phyloP scores from a whole-genome alignment of 164 flowering plant genomes.

The Nymphaea colorata region DNA sequence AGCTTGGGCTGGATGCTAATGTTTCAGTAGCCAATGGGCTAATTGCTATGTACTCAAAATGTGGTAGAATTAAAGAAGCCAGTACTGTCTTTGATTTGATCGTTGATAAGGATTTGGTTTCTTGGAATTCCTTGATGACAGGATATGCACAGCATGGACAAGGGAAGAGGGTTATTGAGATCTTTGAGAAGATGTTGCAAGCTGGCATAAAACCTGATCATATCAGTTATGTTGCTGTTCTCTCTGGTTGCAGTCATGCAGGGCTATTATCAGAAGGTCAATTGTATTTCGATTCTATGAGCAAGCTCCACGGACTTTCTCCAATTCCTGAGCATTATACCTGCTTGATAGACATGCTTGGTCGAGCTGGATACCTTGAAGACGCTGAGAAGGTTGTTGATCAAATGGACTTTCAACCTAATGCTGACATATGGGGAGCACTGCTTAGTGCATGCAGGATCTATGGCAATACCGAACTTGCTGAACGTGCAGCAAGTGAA shows the following conservation, averaged over 20 bases:
- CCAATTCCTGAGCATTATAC: slow-evolving; percentile 27
- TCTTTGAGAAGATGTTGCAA: slow-evolving; percentile 27
- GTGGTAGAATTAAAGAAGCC: slow-evolving; percentile 32
- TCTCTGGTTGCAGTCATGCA: slow-evolving; percentile 41
- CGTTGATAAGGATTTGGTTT: slow-evolving; percentile 23
- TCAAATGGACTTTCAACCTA: slow-evolving; percentile 28
- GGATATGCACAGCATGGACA: slow-evolving; percentile 42
- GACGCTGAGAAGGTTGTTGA: slow-evolving; percentile 31
- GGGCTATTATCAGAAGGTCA: slow-evolving; percentile 29
- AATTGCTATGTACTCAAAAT: slow-evolving; percentile 35
- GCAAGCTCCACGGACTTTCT: slow-evolving; percentile 18
- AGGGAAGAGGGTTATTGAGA: slow-evolving; percentile 25
- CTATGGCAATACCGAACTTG: slow-evolving; percentile 20
- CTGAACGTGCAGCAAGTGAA: slow-evolving; percentile 26
- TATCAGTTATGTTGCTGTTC: slow-evolving; percentile 29
- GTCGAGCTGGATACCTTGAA: slow-evolving; percentile 34
- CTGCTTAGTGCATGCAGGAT: slow-evolving; percentile 37
- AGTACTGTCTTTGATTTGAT: slow-evolving; percentile 22
- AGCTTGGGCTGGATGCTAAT: slow-evolving; percentile 20
- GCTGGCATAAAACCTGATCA: slow-evolving; percentile 26
- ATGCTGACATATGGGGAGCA: slow-evolving; percentile 37
- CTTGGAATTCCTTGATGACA: slow-evolving; percentile 48
- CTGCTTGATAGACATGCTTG: slow-evolving; percentile 47
- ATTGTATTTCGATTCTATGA: slow-evolving; percentile 29
- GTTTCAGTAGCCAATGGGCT: slow-evolving; percentile 31